Evolutionary conservation across 2,329 filamentous ascomycete species (phyloP).

Genomic region (Endothia cerciana): DNA sequence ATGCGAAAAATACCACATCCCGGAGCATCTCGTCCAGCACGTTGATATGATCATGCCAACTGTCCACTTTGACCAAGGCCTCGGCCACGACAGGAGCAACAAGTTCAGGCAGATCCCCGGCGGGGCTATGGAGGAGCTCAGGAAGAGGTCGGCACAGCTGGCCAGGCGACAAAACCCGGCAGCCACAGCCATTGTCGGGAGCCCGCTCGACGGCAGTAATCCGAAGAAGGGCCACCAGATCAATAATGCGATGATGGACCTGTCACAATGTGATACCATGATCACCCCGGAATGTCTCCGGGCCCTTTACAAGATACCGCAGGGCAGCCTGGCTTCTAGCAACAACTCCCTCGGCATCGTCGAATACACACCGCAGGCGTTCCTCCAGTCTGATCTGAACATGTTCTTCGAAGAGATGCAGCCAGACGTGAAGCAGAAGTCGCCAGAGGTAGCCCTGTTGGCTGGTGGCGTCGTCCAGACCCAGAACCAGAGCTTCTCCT

Average conservation of each 20-base stretch:
- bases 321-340: conserved; percentile 37
- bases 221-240: conserved; percentile 39
- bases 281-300: conserved; percentile 62
- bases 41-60: conserved; percentile 49
- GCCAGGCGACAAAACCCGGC: conserved; percentile 31
- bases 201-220: conserved; percentile 33
- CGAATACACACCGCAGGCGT: conserved; percentile 58
- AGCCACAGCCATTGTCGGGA: conserved; percentile 36
- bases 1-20: conserved; percentile 47
- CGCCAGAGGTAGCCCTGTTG: conserved; percentile 41
- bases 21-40: conserved; percentile 40
- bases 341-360: conserved; percentile 59
- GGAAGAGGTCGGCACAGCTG: conserved; percentile 31
- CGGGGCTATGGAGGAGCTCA: conserved; percentile 34
- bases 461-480: conserved; percentile 42
- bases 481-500: conserved; percentile 41
- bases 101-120: conserved; percentile 33
- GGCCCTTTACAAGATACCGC: conserved; percentile 50
- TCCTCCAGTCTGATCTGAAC: conserved; percentile 54
- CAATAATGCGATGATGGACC: conserved; percentile 37
- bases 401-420: conserved; percentile 52
- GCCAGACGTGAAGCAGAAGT: conserved; percentile 43
- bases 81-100: conserved; percentile 35
- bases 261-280: conserved; percentile 52
- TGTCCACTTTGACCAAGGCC: conserved; percentile 42